These are phyloP conservation scores for Phialocephala subalpina DNA, from an alignment of 2,329 filamentous ascomycete genomes.

Conservation along the genomic window DNA sequence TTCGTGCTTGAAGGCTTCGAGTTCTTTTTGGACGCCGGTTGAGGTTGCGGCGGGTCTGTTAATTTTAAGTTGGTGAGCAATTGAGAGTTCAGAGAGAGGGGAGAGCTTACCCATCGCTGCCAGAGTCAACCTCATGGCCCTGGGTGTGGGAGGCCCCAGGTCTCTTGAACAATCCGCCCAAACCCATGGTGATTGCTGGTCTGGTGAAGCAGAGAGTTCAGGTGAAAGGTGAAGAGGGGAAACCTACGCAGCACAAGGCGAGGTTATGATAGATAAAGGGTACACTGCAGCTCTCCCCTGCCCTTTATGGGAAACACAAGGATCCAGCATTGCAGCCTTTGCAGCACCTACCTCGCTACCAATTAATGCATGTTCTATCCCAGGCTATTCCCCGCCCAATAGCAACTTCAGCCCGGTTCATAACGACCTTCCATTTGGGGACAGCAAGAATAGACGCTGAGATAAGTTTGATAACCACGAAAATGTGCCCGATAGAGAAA, in stretches of 20 bases:
- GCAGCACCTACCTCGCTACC: background rate
- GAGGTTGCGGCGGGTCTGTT: background rate
- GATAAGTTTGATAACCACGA: background rate
- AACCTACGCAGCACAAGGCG: background rate
- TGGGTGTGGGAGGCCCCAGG: background rate
- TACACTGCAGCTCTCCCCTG: background rate
- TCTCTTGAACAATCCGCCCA: constrained; percentile 8
- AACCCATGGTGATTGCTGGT: constrained; percentile 3
- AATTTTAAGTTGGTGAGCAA: background rate
- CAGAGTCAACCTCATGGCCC: background rate
- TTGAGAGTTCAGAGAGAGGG: background rate
- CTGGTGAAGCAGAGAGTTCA: background rate
- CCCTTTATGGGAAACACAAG: constrained; percentile 11
- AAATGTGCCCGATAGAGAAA: background rate
- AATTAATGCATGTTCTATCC: background rate
- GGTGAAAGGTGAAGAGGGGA: background rate
- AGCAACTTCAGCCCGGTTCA: background rate
- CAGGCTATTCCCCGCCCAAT: background rate
- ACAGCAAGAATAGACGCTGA: background rate
- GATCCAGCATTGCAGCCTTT: background rate
- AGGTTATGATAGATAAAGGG: background rate
- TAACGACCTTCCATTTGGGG: constrained; percentile 2
- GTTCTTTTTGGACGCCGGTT: constrained; percentile 9
- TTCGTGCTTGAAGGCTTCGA: constrained; percentile 6
- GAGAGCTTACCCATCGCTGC: background rate